Conservation (phyloP, 495 filamentous ascomycete species). For the Talaromyces nanjingensis region DNA sequence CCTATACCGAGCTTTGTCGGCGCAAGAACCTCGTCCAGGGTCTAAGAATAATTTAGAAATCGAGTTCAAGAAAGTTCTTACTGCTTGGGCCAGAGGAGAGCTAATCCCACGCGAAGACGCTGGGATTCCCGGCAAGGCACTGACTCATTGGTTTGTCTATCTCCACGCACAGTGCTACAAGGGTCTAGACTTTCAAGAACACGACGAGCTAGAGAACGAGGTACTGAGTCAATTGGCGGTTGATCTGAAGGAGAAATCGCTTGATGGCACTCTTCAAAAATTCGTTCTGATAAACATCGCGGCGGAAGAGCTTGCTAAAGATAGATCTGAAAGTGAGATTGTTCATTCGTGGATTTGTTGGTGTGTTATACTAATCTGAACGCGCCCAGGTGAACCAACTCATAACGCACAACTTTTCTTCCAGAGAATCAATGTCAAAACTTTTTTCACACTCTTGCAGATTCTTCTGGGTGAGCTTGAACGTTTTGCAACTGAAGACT, state of each 20-base stretch:
- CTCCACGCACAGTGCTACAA: slow-evolving; percentile 80
- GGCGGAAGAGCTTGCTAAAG: slow-evolving; percentile 63
- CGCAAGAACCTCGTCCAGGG: slow-evolving; percentile 62
- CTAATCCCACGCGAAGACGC: slow-evolving; percentile 47
- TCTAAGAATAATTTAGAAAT: slow-evolving; percentile 70
- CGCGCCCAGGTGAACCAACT: slow-evolving; percentile 27
- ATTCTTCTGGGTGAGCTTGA: slow-evolving; percentile 63
- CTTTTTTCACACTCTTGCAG: slow-evolving; percentile 69
- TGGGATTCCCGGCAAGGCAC: slow-evolving; percentile 40
- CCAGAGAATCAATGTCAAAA: slow-evolving; percentile 74
- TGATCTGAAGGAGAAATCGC: slow-evolving; percentile 61
- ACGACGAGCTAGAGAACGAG: slow-evolving; percentile 80
- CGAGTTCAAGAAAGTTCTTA: slow-evolving; percentile 68
- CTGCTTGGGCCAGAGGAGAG: slow-evolving; percentile 53
- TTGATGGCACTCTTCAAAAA: slow-evolving; percentile 64
- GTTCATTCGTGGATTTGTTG: background rate
- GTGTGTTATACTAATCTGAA: background rate
- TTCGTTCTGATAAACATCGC: slow-evolving; percentile 81
- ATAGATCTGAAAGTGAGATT: slow-evolving; percentile 53
- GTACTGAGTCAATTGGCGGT: slow-evolving; percentile 69
- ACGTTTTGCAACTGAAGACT: slow-evolving; percentile 45
- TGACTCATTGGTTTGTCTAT: slow-evolving; percentile 78
- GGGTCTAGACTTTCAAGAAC: slow-evolving; percentile 60
- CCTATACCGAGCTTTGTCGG: slow-evolving; percentile 73
- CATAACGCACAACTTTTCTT: slow-evolving; percentile 61